Evolutionary conservation across 306 rosid genomes (phyloP), one percentile per base, ranked within the genome.

Genomic region (Cyclanthera cordifolia): DNA sequence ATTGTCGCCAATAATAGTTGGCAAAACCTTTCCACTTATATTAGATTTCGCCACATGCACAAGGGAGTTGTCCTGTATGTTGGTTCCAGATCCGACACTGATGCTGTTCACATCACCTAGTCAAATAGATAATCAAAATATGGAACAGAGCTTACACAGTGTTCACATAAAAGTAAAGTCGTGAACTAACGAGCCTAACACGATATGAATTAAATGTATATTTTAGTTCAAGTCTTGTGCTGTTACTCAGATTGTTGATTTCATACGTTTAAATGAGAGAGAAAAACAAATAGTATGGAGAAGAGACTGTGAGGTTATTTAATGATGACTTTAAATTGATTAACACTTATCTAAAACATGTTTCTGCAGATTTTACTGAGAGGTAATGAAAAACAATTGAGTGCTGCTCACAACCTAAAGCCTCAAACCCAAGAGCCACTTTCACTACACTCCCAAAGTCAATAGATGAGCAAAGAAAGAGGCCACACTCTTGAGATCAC

Each of bases 31-130:
- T 77, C 96, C 99, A 81, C 75, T 81, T 80, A 90, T 78, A 71
- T 87, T 90, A 53, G 99, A 86, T 74, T 90, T 93, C 6, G 95
- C 91, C 10, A 93, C 96, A 25, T 86, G 99, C 53, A 93, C 95
- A 71, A 93, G 95, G 74, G 98, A 84, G 69, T 89, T 93, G 87
- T 89, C 98, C 79, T 89, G 98, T 69, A 93, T 89, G 77, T 93
- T 93, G 74, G 98, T 87, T 39, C 94, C 90, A 83, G 94, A 83
- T 67, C 98, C 96, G 65, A 93, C 81, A 75, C 89, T 87, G 79
- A 89, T 83, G 82, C 85, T 84, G 84, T 93, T 93, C 61, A 81
- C 96, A 79, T 93, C 98, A 77, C 98, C 98, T 89, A 50, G 67
- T 53, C 12, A 51, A 79, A 74, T 52, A 70, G 30, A 39, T 39